Evolutionary conservation across 257 asterid species (phyloP).

Genomic region (Fraxinus pennsylvanica): DNA sequence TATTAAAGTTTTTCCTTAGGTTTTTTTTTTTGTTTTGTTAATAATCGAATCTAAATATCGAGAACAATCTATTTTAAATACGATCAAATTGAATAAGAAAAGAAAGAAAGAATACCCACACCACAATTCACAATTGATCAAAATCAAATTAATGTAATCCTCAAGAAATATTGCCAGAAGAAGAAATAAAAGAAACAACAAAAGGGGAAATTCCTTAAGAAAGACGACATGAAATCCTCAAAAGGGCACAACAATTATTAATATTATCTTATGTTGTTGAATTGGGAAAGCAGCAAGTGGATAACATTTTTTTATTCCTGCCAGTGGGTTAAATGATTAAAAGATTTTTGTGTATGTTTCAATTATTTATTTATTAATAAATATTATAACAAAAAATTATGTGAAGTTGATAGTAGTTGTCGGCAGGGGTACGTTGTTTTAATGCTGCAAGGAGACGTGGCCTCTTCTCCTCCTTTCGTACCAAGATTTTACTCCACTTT

Average conservation of each 20-base stretch:
- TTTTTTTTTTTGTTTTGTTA: no score
- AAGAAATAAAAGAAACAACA: slow-evolving; percentile 30
- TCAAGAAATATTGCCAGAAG: slow-evolving; percentile 19
- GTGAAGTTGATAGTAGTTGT: slow-evolving; percentile 44
- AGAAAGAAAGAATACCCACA: background rate
- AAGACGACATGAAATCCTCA: background rate
- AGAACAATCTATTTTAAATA: no score
- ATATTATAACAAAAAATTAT: slow-evolving; percentile 10
- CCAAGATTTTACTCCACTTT: slow-evolving; percentile 20
- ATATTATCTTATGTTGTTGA: slow-evolving; percentile 1
- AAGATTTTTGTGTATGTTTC: background rate
- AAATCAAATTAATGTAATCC: no score
- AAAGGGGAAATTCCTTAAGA: background rate
- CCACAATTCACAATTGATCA: background rate
- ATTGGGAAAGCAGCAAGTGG: background rate
- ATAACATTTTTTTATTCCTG: slow-evolving; percentile 3
- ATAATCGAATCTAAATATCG: no score
- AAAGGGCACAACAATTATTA: background rate
- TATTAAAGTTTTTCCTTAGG: no score
- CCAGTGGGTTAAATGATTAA: slow-evolving; percentile 39
- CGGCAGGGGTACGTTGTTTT: slow-evolving; percentile 89
- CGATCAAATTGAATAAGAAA: no score
- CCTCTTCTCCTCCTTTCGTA: slow-evolving; percentile 58
- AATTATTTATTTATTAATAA: slow-evolving; percentile 1
- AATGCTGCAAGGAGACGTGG: slow-evolving; percentile 66